phyloP scores from a whole-genome alignment of 169 alveolate genomes.

The Cryptosporidium xiaoi region DNA sequence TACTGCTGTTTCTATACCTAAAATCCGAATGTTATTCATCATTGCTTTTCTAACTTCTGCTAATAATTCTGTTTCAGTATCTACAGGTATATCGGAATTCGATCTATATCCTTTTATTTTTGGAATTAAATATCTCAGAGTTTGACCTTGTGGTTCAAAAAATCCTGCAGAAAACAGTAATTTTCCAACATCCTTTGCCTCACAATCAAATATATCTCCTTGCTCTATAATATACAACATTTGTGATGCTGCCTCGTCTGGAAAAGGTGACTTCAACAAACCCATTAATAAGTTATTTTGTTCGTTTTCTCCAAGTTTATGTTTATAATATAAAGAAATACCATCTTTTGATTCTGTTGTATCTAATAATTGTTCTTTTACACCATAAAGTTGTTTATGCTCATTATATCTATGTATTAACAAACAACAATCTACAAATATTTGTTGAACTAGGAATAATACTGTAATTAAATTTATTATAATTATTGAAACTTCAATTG shows the following conservation, averaged over 20 bases:
- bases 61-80: slow-evolving; percentile 39
- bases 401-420: slow-evolving; percentile 47
- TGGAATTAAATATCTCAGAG: slow-evolving; percentile 59
- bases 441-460: slow-evolving; percentile 35
- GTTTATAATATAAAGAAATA: slow-evolving; percentile 42
- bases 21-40: slow-evolving; percentile 36
- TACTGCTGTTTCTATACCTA: slow-evolving; percentile 58
- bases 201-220: slow-evolving; percentile 65
- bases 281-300: slow-evolving; percentile 34
- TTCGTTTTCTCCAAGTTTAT: slow-evolving; percentile 67
- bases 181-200: slow-evolving; percentile 59
- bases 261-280: slow-evolving; percentile 58
- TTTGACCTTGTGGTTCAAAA: slow-evolving; percentile 73
- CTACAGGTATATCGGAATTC: slow-evolving; percentile 53
- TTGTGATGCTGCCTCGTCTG: slow-evolving; percentile 74
- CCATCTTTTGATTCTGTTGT: slow-evolving; percentile 59
- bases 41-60: slow-evolving; percentile 59
- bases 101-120: slow-evolving; percentile 55
- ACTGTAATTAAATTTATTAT: neutral
- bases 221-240: slow-evolving; percentile 69
- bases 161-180: slow-evolving; percentile 43
- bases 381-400: slow-evolving; percentile 48
- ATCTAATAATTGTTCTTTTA: slow-evolving; percentile 44
- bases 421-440: slow-evolving; percentile 16
- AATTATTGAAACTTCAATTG: neutral